Percentiles rank a stretch among this genome's conserved stretches.
phyloP scores from a whole-genome alignment of 805 yeast genomes.

The Candida adriatica region DNA sequence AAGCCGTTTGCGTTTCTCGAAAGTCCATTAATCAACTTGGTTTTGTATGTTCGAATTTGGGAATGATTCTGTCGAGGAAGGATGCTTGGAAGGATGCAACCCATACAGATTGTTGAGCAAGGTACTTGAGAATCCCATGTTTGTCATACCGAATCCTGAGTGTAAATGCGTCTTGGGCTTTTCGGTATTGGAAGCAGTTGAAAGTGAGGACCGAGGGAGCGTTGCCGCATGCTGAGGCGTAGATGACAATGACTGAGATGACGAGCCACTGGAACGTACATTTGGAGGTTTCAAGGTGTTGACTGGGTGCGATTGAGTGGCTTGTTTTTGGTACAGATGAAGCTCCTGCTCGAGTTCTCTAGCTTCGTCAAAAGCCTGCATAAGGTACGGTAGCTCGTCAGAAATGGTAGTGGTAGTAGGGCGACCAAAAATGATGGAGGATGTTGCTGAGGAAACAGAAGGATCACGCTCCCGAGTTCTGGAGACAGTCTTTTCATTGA shows the following conservation, averaged over 20 bases:
- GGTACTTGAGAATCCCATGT: constrained; percentile 18
- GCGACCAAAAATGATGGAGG: constrained; percentile 22
- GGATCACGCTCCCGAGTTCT: constrained; percentile 11
- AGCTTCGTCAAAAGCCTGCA: constrained; percentile 62
- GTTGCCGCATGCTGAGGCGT: too few species aligned
- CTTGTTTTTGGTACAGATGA: constrained; percentile 10
- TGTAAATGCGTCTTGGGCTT: constrained; percentile 12
- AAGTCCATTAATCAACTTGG: constrained; percentile 9
- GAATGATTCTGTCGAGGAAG: too few species aligned
- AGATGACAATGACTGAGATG: too few species aligned
- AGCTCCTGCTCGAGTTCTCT: constrained; percentile 50
- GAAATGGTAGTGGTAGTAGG: constrained; percentile 45
- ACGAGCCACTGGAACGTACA: too few species aligned
- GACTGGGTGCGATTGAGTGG: not conserved
- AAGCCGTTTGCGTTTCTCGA: not conserved
- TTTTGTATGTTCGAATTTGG: constrained; percentile 14
- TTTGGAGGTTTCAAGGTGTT: too few species aligned
- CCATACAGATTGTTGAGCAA: constrained; percentile 23
- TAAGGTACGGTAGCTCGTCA: constrained; percentile 58
- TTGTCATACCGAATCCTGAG: constrained; percentile 11
- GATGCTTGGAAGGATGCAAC: constrained; percentile 22
- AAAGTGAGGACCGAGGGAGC: too few species aligned
- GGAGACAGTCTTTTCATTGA: constrained; percentile 6
- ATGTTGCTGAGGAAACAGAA: constrained; percentile 22
- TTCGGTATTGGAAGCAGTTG: too few species aligned